Evolutionary conservation across 805 yeast species (phyloP).

Genomic region (Saturnispora kantuleensis): DNA sequence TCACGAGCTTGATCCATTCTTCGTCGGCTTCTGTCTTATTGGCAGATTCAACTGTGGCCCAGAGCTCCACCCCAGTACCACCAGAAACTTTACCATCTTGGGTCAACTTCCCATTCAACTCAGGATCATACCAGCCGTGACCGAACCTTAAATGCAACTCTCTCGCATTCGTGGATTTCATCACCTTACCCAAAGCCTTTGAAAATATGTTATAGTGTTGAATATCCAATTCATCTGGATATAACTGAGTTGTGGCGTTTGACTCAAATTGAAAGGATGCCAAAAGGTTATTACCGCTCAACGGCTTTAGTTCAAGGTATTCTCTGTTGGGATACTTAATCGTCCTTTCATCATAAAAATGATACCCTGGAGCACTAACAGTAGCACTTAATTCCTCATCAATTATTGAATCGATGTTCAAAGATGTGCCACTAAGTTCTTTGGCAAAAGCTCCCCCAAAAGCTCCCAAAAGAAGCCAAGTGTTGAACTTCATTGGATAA

Average conservation of each 20-base stretch:
- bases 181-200: slow-evolving; percentile 65
- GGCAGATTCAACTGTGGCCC: slow-evolving; percentile 73
- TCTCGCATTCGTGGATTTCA: slow-evolving; percentile 54
- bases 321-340: slow-evolving; percentile 46
- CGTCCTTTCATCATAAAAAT: background rate
- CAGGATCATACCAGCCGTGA: slow-evolving; percentile 93
- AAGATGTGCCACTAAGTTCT: background rate
- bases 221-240: slow-evolving; percentile 14
- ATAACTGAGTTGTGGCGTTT: slow-evolving; percentile 36
- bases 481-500: too few relatives aligned
- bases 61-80: slow-evolving; percentile 91
- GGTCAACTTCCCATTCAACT: slow-evolving; percentile 79
- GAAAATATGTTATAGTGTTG: slow-evolving; percentile 66
- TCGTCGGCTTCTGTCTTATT: slow-evolving; percentile 42
- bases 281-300: slow-evolving; percentile 61
- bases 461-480: too few relatives aligned
- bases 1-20: slow-evolving; percentile 64
- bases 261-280: slow-evolving; percentile 64
- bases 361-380: background rate
- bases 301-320: slow-evolving; percentile 50
- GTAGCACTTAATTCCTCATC: background rate
- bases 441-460: background rate
- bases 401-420: background rate
- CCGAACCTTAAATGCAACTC: slow-evolving; percentile 80
- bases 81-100: slow-evolving; percentile 64